Conservation (phyloP, 2,329 filamentous ascomycete species). For the Curvularia spicifera region DNA sequence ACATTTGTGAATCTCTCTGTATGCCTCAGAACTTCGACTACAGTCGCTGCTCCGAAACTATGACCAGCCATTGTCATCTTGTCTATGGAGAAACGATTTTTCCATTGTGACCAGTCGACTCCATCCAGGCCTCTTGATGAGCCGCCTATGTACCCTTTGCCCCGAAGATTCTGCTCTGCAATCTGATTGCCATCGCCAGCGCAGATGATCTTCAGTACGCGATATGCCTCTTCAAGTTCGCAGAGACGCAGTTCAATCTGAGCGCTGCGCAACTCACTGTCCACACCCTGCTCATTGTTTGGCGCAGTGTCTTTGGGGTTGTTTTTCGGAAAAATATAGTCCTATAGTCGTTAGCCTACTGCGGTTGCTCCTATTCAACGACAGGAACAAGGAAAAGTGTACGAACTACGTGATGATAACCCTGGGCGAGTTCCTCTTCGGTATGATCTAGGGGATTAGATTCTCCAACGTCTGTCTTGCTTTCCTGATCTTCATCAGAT, state of each 20-base stretch:
- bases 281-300: conserved; percentile 65
- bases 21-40: conserved; percentile 65
- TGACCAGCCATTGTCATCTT: conserved; percentile 69
- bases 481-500: conserved; percentile 14
- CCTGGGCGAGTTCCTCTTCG: conserved; percentile 46
- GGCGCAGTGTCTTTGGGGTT: conserved; percentile 57
- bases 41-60: conserved; percentile 70
- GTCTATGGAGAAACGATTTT: conserved; percentile 60
- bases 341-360: conserved; percentile 31
- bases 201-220: conserved; percentile 62
- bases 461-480: conserved; percentile 32
- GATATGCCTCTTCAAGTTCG: conserved; percentile 69
- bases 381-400: neutral
- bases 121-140: conserved; percentile 65
- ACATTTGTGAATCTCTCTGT: conserved; percentile 63
- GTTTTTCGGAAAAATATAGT: conserved; percentile 68
- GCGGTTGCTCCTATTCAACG: neutral
- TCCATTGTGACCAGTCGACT: conserved; percentile 64
- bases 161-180: conserved; percentile 60
- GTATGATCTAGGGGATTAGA: conserved; percentile 47
- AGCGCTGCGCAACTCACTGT: conserved; percentile 64
- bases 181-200: conserved; percentile 61
- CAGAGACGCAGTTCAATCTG: conserved; percentile 69
- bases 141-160: conserved; percentile 64
- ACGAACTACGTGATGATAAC: conserved; percentile 58